Evolutionary conservation across 106 monocot genomes (phyloP), one percentile per base, ranked within the genome.

Genomic region (Dendrobium chrysotoxum): DNA sequence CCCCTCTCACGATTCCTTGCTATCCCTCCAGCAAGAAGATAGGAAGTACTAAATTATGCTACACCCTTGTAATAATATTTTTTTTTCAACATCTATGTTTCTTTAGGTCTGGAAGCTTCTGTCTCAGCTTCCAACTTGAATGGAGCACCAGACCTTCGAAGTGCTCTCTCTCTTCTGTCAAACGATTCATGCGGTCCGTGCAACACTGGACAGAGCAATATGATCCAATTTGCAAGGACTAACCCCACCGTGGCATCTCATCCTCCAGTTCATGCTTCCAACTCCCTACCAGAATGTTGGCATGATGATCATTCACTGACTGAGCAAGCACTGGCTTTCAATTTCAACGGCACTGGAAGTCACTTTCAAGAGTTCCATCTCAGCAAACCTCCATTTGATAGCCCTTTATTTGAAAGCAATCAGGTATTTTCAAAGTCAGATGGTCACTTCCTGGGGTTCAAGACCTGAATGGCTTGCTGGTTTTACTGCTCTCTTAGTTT

Each of bases 121-220:
- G 53, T 57, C 74, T 78, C 83, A 77, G 84, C 87, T 90, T 85
- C 87, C 67, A 91, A 86, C 84, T 81, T 87, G 55, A 78, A 87
- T 53, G 84, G 91, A 85, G 91, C 89, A 86, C 93, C 87, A 81
- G 93, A 91, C 85, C 84, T 94, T 85, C 88, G 82, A 77, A 86
- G 90, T 92, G 94, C 94, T 92, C 94, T 95, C 94, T 95, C 94
- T 95, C 94, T 95, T 92, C 94, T 95, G 94, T 91, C 91, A 91
- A 89, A 55, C 76, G 72, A 82, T 64, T 78, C 89, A 30, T 85
- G 80, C 82, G 80, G 79, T 87, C 81, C 87, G 42, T 28, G 74
- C 15, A 77, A 72, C n/a, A 71, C 84, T 0, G 72, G 57, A 23
- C 75, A 83, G 40, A 40, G 79, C 66, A 77, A 80, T 67, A 20